A percentile compares a stretch with the other conserved stretches of the same genome.
Evolutionary conservation across 2,329 filamentous ascomycete species (phyloP).

Genomic region (Cadophora luteo-olivacea): DNA sequence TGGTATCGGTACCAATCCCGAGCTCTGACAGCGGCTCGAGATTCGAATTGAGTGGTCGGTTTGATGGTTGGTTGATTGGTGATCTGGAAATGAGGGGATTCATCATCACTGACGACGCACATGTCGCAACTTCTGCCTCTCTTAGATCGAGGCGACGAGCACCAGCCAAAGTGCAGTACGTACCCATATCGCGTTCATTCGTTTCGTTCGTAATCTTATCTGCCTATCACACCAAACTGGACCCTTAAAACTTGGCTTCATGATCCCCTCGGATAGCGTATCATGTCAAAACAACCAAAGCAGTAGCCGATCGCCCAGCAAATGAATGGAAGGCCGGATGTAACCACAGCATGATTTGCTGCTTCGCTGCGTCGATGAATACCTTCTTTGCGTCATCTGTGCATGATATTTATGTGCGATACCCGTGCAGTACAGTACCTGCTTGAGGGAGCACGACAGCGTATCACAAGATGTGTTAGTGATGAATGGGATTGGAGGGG

Average conservation of each 20-base stretch:
- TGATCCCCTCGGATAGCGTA: background rate
- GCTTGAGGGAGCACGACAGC: conserved; percentile 13
- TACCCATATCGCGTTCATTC: conserved; percentile 1
- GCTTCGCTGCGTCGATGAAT: conserved; percentile 19
- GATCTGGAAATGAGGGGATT: conserved; percentile 12
- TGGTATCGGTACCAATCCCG: background rate
- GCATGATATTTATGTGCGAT: conserved; percentile 12
- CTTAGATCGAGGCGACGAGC: background rate
- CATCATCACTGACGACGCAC: conserved; percentile 15
- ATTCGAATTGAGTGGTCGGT: conserved; percentile 1
- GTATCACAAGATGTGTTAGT: conserved; percentile 3
- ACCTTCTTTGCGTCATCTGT: conserved; percentile 28
- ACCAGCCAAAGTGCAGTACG: background rate
- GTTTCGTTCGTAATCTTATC: background rate
- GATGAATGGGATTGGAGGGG: background rate
- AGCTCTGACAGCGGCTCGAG: background rate
- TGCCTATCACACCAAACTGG: background rate
- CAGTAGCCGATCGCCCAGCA: background rate
- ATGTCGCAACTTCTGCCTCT: conserved; percentile 2
- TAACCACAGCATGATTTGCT: conserved; percentile 15
- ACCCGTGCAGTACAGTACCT: conserved; percentile 15
- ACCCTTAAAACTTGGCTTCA: background rate
- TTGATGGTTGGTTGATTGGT: background rate
- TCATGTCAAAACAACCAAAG: background rate
- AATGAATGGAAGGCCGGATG: background rate